phyloP scores from a whole-genome alignment of 2,329 filamentous ascomycete species.

The Penicillium thymicola region DNA sequence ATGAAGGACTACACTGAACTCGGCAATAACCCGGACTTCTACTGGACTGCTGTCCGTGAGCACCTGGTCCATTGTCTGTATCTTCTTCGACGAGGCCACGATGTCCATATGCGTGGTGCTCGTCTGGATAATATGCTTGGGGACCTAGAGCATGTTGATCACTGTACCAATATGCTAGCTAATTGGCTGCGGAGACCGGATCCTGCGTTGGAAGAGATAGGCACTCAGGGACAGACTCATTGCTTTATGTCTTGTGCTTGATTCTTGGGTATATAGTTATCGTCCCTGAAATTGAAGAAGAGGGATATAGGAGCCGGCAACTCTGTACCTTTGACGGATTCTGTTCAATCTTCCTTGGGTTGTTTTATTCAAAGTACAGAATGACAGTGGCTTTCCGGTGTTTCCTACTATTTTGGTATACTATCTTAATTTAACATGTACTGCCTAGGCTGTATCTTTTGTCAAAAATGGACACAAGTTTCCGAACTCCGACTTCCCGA shows the following conservation, averaged over 20 bases:
- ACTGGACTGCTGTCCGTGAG: constrained; percentile 10
- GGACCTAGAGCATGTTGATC: constrained; percentile 16
- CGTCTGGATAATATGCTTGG: constrained; percentile 16
- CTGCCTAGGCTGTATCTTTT: not conserved
- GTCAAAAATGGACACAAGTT: not conserved
- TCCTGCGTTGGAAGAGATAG: constrained; percentile 8
- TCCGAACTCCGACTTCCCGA: not conserved
- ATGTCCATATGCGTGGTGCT: constrained; percentile 15
- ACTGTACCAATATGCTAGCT: constrained; percentile 16
- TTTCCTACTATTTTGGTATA: not conserved
- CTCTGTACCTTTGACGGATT: not conserved
- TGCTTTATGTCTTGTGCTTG: constrained; percentile 15
- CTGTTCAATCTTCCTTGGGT: not conserved
- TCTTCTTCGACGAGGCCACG: constrained; percentile 14
- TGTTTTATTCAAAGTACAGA: not conserved
- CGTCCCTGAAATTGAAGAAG: not conserved
- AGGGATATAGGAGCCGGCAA: not conserved
- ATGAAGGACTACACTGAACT: constrained; percentile 16
- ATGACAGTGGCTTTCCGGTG: not conserved
- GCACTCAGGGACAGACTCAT: constrained; percentile 12
- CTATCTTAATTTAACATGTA: not conserved
- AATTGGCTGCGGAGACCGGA: constrained; percentile 12
- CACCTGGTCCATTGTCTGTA: constrained; percentile 16
- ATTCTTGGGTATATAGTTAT: not conserved
- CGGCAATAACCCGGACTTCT: constrained; percentile 5